Base-by-base conservation (phyloP, 164 flowering plant species). In the Nymphaea thermarum region DNA sequence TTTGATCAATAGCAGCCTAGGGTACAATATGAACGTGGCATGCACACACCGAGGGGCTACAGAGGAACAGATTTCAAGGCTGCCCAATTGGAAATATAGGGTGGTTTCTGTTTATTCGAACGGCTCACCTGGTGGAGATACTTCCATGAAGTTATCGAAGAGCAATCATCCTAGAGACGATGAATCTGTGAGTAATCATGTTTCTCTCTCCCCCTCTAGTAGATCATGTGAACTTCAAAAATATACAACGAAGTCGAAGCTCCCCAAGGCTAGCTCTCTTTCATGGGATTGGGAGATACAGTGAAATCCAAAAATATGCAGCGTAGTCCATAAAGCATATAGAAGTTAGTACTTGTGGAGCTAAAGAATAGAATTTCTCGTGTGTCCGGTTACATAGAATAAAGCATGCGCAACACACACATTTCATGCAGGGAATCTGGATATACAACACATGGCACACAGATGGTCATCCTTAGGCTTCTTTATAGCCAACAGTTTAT, bases 21-120 rank as follows among this genome's bases (percentile, higher is more conserved):
- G 98, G 12, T 91, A 89, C 82, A 89, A 91, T 80, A 87, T 94
- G 89, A 89, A 85, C 81, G 70, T 80, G 86, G 96, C 85, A 0
- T 85, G 94, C 14, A 60, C 71, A 10, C 80, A 86, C 3, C 72
- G 77, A 69, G 98, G 95, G 16, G 98, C 98, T 6, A 82, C 90
- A 7, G 97, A 91, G 68, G 91, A 93, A 68, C 97, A 91, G 75
- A 81, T 93, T 43, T 82, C 88, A 2, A 70, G 68, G 64, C 76
- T 91, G 25, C 85, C 86, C 45, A 80, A 83, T 71, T 89, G 95
- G 97, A 87, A 68, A 77, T 89, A 78, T 65, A 85, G 85, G 72
- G 85, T 76, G 57, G 14, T 51, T 51, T 51, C 57, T 51, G 57
- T 51, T 51, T 10, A 51, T 51, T 51, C 57, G 14, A 15, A 4